Conservation (phyloP, 208 protist genomes). For the Trypanosoma congolense region DNA sequence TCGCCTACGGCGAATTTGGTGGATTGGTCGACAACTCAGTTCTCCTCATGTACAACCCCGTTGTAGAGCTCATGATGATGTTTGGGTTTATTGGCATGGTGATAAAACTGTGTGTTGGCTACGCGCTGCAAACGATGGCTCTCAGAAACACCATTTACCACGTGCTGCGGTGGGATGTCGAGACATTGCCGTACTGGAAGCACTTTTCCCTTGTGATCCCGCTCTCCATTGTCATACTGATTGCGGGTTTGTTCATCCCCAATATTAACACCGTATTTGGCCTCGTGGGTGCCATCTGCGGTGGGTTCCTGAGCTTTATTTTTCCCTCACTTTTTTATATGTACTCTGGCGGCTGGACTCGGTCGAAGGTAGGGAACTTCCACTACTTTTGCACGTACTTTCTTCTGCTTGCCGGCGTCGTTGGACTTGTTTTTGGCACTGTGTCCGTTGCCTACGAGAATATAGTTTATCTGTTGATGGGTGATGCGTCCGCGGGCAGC, state of each 20-base stretch:
- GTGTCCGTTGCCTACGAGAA: constrained; percentile 17
- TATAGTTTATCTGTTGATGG: neutral
- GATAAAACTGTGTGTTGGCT: constrained; percentile 20
- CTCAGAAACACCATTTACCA: constrained; percentile 52
- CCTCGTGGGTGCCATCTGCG: constrained; percentile 63
- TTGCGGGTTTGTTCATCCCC: constrained; percentile 29
- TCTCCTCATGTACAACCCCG: constrained; percentile 29
- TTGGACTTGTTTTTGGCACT: constrained; percentile 68
- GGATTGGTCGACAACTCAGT: constrained; percentile 15
- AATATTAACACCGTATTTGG: constrained; percentile 37
- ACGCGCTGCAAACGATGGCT: constrained; percentile 23
- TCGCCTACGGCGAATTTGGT: constrained; percentile 38
- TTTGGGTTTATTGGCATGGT: constrained; percentile 27
- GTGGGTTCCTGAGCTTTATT: constrained; percentile 71
- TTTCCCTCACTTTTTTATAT: constrained; percentile 70
- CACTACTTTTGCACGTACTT: constrained; percentile 39
- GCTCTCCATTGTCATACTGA: constrained; percentile 29
- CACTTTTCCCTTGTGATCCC: constrained; percentile 41
- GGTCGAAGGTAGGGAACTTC: constrained; percentile 38
- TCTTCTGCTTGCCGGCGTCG: constrained; percentile 46
- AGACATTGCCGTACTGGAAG: constrained; percentile 68
- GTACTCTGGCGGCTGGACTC: constrained; percentile 60
- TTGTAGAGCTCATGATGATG: constrained; percentile 24
- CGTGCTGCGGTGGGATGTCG: constrained; percentile 40
- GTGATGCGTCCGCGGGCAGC: neutral